Evolutionary conservation across 305 asterid species (phyloP), one percentile per base, ranked within the genome.

Genomic region (Fraxinus ornus): DNA sequence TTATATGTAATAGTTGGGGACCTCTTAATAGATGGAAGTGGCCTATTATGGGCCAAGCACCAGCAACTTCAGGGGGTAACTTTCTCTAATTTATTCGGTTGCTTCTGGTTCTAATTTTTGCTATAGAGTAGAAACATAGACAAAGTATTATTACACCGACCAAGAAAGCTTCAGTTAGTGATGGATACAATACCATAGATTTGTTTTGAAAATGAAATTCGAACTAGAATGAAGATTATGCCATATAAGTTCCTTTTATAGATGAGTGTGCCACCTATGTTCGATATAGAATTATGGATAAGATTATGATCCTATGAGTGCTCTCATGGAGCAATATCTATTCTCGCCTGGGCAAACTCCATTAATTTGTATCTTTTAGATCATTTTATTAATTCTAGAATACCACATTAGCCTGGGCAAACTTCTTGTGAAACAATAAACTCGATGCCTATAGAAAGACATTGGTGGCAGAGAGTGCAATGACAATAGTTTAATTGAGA

Each of bases 1-100:
- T 49, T 36, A 79, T 28, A 84, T 88, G 90, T 19, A 82, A 87
- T 2, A 66, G 89, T 0, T 83, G 72, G 7, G 87, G 85, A 5
- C 89, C 89, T 9, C 73, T 55, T 7, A 89, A 57, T 15, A 82
- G 78, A 33, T 66, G 75, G 9, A 91, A 71, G 80, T 90, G 94
- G 5, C 92, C 89, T 13, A 86, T 32, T 7, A 88, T 0, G 0
- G 91, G 93, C 88, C 89, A 83, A 0, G 85, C 88, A 0, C 92
- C 91, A 17, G 47, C 86, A 1, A 86, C 91, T 36, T 72, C 68
- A 0, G 92, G 92, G 0, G 89, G 85, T 70, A 41, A 62, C 30
- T 26, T 26, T 26, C 30, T 26, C 30, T 26, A 2, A 15, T 3
- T 52, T 7, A 9, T 36, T 80, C 3, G 26, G 39, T 24, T 28